Percentiles rank a stretch among this genome's conserved stretches.
These are phyloP conservation scores for Pleurotus ostreatus DNA, from an alignment of 768 basidiomycete species.

Conservation along the genomic window DNA sequence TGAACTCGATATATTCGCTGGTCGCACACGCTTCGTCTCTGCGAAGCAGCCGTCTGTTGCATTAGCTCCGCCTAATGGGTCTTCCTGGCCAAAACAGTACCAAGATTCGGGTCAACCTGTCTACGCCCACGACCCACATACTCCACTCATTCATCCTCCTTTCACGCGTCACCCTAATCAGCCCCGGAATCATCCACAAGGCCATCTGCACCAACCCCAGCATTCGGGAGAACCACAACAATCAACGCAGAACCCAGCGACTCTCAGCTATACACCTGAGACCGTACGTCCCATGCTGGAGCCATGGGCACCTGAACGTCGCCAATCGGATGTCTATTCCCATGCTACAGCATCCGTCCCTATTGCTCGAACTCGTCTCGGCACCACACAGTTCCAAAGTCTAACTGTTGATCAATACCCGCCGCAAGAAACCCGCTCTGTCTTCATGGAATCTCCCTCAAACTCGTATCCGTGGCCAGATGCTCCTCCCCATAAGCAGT, in stretches of 20 bases:
- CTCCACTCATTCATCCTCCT: neutral
- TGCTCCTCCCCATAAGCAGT: neutral
- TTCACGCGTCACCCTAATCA: constrained; percentile 6
- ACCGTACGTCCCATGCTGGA: neutral
- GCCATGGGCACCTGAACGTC: neutral
- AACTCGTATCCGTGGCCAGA: constrained; percentile 1
- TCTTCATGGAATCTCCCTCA: neutral
- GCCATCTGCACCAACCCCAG: constrained; percentile 15
- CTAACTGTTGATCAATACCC: neutral
- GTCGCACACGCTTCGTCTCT: constrained; percentile 60
- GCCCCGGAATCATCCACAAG: constrained; percentile 3
- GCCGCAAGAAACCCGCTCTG: neutral
- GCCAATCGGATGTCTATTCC: neutral
- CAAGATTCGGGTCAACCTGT: constrained; percentile 3
- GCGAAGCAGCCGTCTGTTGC: constrained; percentile 28
- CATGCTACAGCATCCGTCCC: constrained; percentile 2
- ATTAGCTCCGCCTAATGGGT: constrained; percentile 4
- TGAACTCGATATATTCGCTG: constrained; percentile 67
- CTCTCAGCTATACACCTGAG: neutral
- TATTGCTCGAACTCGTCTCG: neutral
- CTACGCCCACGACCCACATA: constrained; percentile 5
- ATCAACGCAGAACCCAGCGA: neutral
- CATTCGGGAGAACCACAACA: constrained; percentile 13
- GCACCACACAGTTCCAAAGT: neutral
- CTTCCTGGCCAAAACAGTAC: constrained; percentile 6